Percentiles rank a stretch among this genome's conserved stretches.
phyloP scores from a whole-genome alignment of 164 flowering plant genomes.

The Piper betle region DNA sequence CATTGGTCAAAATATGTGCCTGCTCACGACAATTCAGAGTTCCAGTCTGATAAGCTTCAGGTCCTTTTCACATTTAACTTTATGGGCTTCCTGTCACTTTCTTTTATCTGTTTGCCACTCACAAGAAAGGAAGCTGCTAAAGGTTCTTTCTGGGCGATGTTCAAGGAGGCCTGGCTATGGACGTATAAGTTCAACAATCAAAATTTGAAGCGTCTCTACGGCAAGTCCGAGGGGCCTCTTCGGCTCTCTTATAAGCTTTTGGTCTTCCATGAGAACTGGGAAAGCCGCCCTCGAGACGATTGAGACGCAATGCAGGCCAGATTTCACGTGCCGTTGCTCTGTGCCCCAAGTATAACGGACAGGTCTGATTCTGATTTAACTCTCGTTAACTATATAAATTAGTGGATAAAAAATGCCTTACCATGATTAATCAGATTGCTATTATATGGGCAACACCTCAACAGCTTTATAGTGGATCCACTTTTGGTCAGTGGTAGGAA shows the following conservation, averaged over 20 bases:
- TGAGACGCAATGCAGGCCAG: background rate
- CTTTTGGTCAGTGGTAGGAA: too few species aligned
- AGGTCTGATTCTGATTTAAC: background rate
- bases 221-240: background rate
- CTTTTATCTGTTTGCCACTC: background rate
- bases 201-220: background rate
- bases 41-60: background rate
- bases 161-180: background rate
- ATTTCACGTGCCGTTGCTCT: background rate
- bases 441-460: too few species aligned
- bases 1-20: background rate
- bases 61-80: background rate
- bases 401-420: too few species aligned
- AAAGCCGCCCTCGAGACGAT: background rate
- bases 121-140: background rate
- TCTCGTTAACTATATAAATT: background rate
- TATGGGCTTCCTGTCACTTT: background rate
- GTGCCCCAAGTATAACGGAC: background rate
- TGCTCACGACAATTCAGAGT: background rate
- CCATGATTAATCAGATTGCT: too few species aligned
- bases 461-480: too few species aligned
- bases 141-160: background rate
- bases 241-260: background rate
- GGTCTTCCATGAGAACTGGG: too few species aligned
- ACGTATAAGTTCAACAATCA: background rate